Conservation (phyloP, 23 red algal species). For the Gracilaria domingensis region DNA sequence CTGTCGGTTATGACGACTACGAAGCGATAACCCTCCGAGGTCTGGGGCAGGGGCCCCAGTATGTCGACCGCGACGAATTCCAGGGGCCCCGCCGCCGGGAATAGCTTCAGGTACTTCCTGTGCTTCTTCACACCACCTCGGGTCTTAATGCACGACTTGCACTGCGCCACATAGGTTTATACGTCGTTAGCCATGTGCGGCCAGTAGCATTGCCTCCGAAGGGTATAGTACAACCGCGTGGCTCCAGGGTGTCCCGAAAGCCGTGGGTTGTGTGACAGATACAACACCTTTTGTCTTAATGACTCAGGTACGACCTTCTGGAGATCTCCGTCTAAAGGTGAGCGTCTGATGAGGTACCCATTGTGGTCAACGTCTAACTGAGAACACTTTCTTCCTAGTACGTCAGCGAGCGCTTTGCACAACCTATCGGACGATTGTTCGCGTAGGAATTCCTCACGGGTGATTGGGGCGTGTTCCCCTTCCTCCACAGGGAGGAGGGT, state of each 20-base stretch:
- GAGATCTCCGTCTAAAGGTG: background rate
- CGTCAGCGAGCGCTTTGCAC: background rate
- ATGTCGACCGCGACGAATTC: background rate
- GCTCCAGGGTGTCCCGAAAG: background rate
- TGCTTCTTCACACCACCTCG: too few species aligned
- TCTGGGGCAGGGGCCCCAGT: background rate
- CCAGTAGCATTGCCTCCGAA: background rate
- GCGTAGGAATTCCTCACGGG: slow-evolving; percentile 13
- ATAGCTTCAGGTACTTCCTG: too few species aligned
- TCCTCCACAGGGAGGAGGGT: too few species aligned
- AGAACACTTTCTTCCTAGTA: background rate
- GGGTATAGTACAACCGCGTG: background rate
- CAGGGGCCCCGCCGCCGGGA: background rate
- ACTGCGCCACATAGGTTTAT: too few species aligned
- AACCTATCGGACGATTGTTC: background rate
- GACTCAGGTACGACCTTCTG: background rate
- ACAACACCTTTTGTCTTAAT: too few species aligned
- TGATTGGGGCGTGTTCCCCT: background rate
- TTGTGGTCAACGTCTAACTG: background rate
- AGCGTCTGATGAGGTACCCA: background rate
- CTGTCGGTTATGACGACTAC: slow-evolving; percentile 1
- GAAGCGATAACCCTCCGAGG: background rate
- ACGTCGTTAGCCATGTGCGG: background rate
- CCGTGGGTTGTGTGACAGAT: too few species aligned
- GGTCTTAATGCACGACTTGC: too few species aligned